These are phyloP conservation scores for Penstemon barbatus DNA, from an alignment of 257 asterid species.

Conservation along the genomic window DNA sequence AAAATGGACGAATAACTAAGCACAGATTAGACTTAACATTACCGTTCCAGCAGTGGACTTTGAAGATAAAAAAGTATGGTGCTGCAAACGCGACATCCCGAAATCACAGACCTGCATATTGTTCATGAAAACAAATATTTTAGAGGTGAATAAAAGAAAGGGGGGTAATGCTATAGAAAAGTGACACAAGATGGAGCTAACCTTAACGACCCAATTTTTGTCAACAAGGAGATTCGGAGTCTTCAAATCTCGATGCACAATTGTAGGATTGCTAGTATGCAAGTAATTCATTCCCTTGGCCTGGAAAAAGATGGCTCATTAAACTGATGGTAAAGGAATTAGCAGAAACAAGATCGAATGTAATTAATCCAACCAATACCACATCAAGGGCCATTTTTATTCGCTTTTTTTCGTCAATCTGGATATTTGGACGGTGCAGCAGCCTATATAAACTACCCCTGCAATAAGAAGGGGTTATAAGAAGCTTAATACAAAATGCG, in stretches of 20 bases:
- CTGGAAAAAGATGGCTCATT: constrained; percentile 44
- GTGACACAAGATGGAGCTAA: constrained; percentile 25
- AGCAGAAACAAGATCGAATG: constrained; percentile 27
- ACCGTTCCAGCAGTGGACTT: constrained; percentile 98
- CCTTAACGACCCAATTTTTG: constrained; percentile 96
- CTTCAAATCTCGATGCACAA: constrained; percentile 96
- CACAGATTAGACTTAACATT: constrained; percentile 29
- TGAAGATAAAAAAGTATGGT: constrained; percentile 90
- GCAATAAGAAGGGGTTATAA: constrained; percentile 36
- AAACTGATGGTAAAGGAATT: constrained; percentile 20
- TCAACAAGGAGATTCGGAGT: constrained; percentile 98
- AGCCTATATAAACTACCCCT: constrained; percentile 96
- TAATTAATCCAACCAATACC: constrained; percentile 49
- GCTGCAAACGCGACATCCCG: constrained; percentile 97
- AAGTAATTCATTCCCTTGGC: constrained; percentile 99
- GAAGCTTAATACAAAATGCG: background rate
- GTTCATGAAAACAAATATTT: constrained; percentile 28
- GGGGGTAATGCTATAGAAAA: background rate
- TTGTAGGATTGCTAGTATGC: constrained; percentile 92
- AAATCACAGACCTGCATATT: constrained; percentile 82
- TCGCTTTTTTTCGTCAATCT: constrained; percentile 82
- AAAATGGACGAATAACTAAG: constrained; percentile 6
- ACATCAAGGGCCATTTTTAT: constrained; percentile 94
- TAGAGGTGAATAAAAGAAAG: constrained; percentile 16
- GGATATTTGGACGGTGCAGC: constrained; percentile 75